A percentile compares a stretch with the other conserved stretches of the same genome.
Conservation (phyloP, 1,139 yeast genomes). For the Magnusiomyces paraingens region DNA sequence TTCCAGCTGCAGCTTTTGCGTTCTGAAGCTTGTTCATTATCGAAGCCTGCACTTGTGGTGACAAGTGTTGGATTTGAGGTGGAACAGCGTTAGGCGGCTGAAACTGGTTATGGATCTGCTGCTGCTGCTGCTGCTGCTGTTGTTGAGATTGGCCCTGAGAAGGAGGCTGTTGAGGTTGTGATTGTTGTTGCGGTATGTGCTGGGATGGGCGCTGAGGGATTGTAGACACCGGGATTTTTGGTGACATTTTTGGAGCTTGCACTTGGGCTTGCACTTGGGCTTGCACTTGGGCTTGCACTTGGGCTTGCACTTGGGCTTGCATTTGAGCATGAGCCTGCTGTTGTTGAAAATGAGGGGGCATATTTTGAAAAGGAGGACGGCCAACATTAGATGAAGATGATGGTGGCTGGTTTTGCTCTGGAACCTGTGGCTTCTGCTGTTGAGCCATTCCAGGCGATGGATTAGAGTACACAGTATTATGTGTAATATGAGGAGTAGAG, state of each 20-base stretch:
- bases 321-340: slow-evolving; percentile 5
- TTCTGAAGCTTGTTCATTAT: not conserved
- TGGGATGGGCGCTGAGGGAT: slow-evolving; percentile 22
- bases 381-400: not conserved
- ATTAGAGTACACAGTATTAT: not conserved
- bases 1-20: not conserved
- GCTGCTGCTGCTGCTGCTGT: slow-evolving; percentile 8
- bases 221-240: slow-evolving; percentile 17
- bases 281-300: slow-evolving; percentile 13
- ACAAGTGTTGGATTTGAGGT: slow-evolving; percentile 11
- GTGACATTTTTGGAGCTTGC: slow-evolving; percentile 19
- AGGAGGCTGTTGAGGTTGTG: slow-evolving; percentile 20
- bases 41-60: slow-evolving; percentile 6
- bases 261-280: slow-evolving; percentile 18
- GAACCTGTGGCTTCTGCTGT: slow-evolving; percentile 9
- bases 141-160: slow-evolving; percentile 21
- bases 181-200: slow-evolving; percentile 15
- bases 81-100: slow-evolving; percentile 15
- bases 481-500: not conserved
- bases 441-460: slow-evolving; percentile 2
- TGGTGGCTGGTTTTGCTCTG: not conserved
- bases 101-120: too few relatives aligned
- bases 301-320: slow-evolving; percentile 18
- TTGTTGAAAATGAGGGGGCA: not conserved
- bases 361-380: not conserved